Evolutionary conservation across 2,329 filamentous ascomycete genomes (phyloP), one percentile per base, ranked within the genome.

Genomic region (Fusarium heterosporum): DNA sequence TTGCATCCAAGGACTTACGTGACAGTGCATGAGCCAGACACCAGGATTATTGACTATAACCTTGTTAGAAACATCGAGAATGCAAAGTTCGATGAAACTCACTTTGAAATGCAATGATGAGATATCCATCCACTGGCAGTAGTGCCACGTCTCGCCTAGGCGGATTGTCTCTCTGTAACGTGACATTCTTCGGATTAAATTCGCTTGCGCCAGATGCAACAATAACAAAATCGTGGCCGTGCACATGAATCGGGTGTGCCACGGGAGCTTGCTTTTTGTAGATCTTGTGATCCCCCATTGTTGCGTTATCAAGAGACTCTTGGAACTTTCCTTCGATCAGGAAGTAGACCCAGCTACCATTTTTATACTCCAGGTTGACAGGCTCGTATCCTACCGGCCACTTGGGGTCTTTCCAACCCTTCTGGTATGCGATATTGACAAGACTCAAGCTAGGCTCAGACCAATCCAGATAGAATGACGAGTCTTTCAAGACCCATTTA

Each of bases 391-490:
- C 52, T 8, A 39, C 34, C 6, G 52, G 52, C 2, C 34, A 55
- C 1, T 50, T 32, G 1, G 52, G 52, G 2, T 55, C 28, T 8
- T 55, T 10, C 52, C 52, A 55, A 4, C 46, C 43, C 0, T 55
- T 50, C 2, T 55, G 43, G 9, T 36, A 55, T 7, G 52, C 52
- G 16, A 55, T 38, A 12, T 55, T 55, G 9, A 55, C 52, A 2
- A 55, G 52, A 22, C 52, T 55, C 3, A 55, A 26, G n/a, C 52
- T 55, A 9, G 52, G 52, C 11, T 50, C 43, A 2, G 52, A 25
- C 52, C 52, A 55, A 16, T 55, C 52, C 17, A 55, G 52, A 1
- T 55, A 55, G 16, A 55, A 55, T 2, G 52, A 55, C 1, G 43
- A 55, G 13, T 55, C 36, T 0, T 32, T 32, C 1, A 55, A 28